Conservation (phyloP, 139 green algal species). For the Chlorella vulgaris region DNA sequence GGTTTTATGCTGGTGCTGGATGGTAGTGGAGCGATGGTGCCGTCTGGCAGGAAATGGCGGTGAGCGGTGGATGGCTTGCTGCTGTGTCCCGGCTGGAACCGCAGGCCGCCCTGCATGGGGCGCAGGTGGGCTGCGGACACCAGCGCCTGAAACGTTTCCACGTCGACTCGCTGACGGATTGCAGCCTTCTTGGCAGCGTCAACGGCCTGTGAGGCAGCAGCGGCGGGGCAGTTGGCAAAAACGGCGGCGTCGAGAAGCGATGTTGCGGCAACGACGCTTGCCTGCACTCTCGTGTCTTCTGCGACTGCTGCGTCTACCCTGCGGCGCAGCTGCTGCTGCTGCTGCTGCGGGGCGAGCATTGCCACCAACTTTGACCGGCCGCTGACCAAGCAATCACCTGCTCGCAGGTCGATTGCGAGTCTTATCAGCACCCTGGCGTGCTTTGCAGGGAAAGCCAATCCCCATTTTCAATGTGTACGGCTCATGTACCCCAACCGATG, state of each 20-base stretch:
- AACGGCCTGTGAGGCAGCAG: neutral
- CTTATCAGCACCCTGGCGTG: too few relatives aligned
- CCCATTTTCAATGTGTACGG: too few relatives aligned
- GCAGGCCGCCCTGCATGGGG: constrained; percentile 12
- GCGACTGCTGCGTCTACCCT: neutral
- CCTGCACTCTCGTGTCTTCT: neutral
- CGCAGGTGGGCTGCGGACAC: constrained; percentile 23
- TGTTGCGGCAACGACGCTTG: neutral
- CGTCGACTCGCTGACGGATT: neutral
- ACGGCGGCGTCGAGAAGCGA: neutral
- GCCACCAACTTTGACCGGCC: neutral
- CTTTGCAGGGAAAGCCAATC: too few relatives aligned
- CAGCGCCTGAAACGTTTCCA: constrained; percentile 18
- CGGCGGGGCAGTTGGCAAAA: neutral
- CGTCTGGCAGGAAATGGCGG: neutral
- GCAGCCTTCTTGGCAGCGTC: constrained; percentile 23
- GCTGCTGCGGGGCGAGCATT: neutral
- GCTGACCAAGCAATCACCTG: too few relatives aligned
- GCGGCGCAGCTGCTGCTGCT: constrained; percentile 1
- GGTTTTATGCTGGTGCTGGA: neutral
- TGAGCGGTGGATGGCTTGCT: neutral
- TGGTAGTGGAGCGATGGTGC: neutral
- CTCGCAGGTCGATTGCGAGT: too few relatives aligned
- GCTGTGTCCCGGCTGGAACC: neutral
- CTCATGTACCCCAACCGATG: too few relatives aligned